Evolutionary conservation across 148 eudicot species (phyloP).

Genomic region (Suaeda aralocaspica): DNA sequence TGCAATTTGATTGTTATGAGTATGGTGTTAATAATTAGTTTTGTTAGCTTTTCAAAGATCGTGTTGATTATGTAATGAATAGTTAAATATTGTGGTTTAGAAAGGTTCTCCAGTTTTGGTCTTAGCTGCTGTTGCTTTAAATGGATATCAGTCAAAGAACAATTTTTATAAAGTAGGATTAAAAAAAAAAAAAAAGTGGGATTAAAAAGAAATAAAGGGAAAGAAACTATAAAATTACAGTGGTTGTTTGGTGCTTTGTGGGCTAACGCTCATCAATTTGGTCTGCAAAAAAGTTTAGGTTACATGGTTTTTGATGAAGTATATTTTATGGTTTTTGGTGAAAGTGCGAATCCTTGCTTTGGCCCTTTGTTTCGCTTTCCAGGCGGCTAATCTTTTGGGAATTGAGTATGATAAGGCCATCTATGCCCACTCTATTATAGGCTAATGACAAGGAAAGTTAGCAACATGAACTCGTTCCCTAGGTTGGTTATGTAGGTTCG

Average conservation of each 20-base stretch:
- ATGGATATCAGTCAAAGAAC: constrained; percentile 26
- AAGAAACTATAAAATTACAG: constrained; percentile 10
- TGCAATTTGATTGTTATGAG: neutral
- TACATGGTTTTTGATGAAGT: constrained; percentile 1
- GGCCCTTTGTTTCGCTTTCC: constrained; percentile 14
- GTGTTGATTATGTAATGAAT: neutral
- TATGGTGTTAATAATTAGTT: neutral
- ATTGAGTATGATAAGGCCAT: constrained; percentile 11
- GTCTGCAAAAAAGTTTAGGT: constrained; percentile 19
- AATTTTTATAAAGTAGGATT: constrained; percentile 10
- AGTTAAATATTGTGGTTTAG: neutral
- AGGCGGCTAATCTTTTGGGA: constrained; percentile 14
- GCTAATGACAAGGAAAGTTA: neutral
- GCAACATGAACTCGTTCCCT: too few relatives aligned
- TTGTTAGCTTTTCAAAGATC: neutral
- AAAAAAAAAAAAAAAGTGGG: neutral
- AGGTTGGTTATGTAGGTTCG: too few relatives aligned
- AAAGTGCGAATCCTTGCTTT: constrained; percentile 16
- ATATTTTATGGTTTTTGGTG: neutral
- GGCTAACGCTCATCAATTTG: constrained; percentile 22
- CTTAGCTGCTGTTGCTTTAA: constrained; percentile 11
- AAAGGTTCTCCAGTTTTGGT: constrained; percentile 6
- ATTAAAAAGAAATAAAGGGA: constrained; percentile 16
- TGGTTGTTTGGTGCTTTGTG: constrained; percentile 23
- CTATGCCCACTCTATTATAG: neutral